phyloP scores from a whole-genome alignment of 352 stramenopile genomes.

The Globisporangium cystogenes region DNA sequence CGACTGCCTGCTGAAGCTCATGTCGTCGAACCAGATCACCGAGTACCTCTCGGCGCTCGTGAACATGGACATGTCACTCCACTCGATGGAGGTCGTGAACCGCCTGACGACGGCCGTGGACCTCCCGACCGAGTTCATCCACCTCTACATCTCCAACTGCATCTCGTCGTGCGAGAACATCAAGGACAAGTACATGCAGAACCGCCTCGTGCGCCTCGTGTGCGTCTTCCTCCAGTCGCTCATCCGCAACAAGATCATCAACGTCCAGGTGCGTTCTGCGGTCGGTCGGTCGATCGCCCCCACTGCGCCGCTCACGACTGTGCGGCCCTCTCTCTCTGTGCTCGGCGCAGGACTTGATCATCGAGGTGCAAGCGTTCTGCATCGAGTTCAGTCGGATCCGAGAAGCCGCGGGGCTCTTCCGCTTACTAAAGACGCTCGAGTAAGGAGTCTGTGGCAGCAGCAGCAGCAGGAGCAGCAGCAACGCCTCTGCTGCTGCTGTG shows the following conservation, averaged over 20 bases:
- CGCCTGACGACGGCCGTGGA: conserved; percentile 89
- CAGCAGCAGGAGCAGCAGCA: too few relatives aligned
- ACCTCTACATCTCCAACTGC: conserved; percentile 98
- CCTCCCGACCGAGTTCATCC: conserved; percentile 97
- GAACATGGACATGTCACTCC: conserved; percentile 98
- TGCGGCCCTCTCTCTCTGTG: too few relatives aligned
- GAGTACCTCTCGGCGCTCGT: conserved; percentile 97
- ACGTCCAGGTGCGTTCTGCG: conserved; percentile 86
- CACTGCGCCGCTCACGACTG: too few relatives aligned
- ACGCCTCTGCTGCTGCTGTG: too few relatives aligned
- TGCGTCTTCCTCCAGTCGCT: conserved; percentile 98
- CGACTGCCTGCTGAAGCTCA: conserved; percentile 92
- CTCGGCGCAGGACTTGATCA: conserved; percentile 91
- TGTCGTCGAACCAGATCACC: conserved; percentile 90
- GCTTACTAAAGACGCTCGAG: conserved; percentile 95
- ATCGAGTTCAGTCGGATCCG: conserved; percentile 98
- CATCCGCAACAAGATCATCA: conserved; percentile 98
- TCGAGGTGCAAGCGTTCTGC: conserved; percentile 99
- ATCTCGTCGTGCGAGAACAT: conserved; percentile 98
- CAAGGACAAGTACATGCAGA: conserved; percentile 98
- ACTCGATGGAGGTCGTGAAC: conserved; percentile 98
- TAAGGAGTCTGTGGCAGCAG: too few relatives aligned
- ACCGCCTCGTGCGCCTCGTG: conserved; percentile 96
- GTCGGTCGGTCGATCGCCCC: background rate
- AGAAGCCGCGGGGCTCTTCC: conserved; percentile 95